Percentiles rank a stretch among this genome's conserved stretches.
Conservation (phyloP, 345 rosid species). For the Euphorbia peplus region DNA sequence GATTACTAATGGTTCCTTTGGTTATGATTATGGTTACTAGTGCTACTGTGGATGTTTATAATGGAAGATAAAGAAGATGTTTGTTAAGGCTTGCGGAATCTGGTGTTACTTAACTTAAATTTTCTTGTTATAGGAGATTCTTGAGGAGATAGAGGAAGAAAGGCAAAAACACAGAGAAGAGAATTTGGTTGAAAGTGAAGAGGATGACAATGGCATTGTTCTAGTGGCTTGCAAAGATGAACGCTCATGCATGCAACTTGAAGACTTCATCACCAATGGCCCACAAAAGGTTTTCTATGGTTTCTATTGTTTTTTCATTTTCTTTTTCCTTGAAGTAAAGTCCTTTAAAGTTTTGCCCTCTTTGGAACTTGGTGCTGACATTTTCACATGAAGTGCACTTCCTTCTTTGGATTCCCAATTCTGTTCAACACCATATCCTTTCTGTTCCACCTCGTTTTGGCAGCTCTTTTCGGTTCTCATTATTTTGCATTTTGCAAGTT, state of each 20-base stretch:
- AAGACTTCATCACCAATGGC: slow-evolving; percentile 70
- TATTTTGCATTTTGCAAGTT: neutral
- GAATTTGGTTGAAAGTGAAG: slow-evolving; percentile 34
- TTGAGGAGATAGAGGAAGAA: slow-evolving; percentile 82
- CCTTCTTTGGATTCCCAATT: neutral
- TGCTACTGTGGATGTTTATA: neutral
- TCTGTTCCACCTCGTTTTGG: neutral
- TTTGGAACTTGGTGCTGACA: neutral
- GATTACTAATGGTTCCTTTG: neutral
- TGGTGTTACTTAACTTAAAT: slow-evolving; percentile 9
- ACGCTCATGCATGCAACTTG: slow-evolving; percentile 92
- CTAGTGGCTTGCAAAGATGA: slow-evolving; percentile 96
- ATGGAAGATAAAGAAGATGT: neutral
- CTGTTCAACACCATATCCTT: slow-evolving; percentile 3
- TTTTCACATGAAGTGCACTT: neutral
- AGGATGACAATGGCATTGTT: slow-evolving; percentile 55
- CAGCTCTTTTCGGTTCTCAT: neutral
- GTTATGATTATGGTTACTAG: neutral
- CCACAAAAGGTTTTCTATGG: slow-evolving; percentile 53
- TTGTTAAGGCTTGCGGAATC: neutral
- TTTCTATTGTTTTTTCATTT: neutral
- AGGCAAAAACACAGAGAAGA: slow-evolving; percentile 52
- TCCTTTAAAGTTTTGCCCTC: neutral
- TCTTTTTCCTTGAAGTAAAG: neutral
- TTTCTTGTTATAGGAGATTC: slow-evolving; percentile 58